Conservation (phyloP, 257 asterid genomes). For the Nicotiana otophora region DNA sequence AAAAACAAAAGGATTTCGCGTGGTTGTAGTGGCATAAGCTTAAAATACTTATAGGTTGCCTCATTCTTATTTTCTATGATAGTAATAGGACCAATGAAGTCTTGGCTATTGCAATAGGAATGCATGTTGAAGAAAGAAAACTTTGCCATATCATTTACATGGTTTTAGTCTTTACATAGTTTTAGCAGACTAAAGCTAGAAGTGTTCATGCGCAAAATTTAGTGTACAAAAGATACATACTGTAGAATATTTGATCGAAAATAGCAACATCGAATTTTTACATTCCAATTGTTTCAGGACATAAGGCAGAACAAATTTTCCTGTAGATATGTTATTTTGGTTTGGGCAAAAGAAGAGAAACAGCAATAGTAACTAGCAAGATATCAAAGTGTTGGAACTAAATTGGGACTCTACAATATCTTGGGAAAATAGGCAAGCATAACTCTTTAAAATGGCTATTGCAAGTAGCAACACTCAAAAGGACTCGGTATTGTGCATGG, state of each 20-base stretch:
- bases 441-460: neutral
- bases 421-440: neutral
- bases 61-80: neutral
- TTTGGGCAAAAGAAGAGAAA: neutral
- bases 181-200: neutral
- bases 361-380: neutral
- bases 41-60: neutral
- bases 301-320: neutral
- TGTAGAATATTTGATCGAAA: neutral
- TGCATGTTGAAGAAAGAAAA: neutral
- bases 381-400: neutral
- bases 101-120: neutral
- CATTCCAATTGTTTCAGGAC: neutral
- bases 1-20: neutral
- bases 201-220: neutral
- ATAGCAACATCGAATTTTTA: neutral
- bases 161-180: neutral
- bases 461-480: neutral
- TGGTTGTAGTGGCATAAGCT: too few relatives aligned
- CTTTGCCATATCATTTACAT: neutral
- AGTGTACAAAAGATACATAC: too few relatives aligned
- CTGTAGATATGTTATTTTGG: neutral
- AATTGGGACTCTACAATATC: neutral
- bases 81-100: neutral
- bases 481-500: neutral